Conservation (phyloP, 768 basidiomycete genomes). For the Paxillus involutus region DNA sequence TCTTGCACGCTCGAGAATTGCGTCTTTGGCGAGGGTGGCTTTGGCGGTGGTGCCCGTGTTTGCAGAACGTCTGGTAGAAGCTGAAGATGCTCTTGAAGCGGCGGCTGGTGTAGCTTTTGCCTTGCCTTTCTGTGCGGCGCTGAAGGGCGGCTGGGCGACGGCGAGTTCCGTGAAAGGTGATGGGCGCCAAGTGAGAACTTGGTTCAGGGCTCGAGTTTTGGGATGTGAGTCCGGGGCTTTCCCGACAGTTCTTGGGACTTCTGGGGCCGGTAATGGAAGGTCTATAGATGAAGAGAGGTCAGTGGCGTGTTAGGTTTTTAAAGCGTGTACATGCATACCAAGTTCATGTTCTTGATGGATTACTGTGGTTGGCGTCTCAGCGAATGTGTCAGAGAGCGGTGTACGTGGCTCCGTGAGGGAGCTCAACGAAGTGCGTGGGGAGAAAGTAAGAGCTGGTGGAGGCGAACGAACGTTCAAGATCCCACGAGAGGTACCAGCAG, state of each 20-base stretch:
- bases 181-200: background rate
- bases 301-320: background rate
- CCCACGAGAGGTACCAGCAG: slow-evolving; percentile 1
- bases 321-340: slow-evolving; percentile 8
- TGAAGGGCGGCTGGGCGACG: background rate
- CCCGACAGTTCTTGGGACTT: slow-evolving; percentile 1
- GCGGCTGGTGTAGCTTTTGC: background rate
- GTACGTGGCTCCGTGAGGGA: slow-evolving; percentile 29
- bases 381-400: slow-evolving; percentile 17
- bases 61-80: slow-evolving; percentile 1
- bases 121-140: slow-evolving; percentile 18
- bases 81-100: background rate
- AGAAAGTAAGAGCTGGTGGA: slow-evolving; percentile 22
- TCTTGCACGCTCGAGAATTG: slow-evolving; percentile 51
- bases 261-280: too few species aligned
- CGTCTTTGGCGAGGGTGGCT: slow-evolving; percentile 33
- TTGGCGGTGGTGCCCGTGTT: background rate
- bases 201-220: background rate
- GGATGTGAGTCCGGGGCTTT: background rate
- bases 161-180: background rate
- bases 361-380: slow-evolving; percentile 5
- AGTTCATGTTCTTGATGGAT: background rate
- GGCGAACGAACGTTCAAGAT: slow-evolving; percentile 4
- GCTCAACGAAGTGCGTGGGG: slow-evolving; percentile 32
- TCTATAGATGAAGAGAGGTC: slow-evolving; percentile 9